phyloP scores from a whole-genome alignment of 1,139 yeast genomes.

The Nakaseomyces kungkrabaensis region DNA sequence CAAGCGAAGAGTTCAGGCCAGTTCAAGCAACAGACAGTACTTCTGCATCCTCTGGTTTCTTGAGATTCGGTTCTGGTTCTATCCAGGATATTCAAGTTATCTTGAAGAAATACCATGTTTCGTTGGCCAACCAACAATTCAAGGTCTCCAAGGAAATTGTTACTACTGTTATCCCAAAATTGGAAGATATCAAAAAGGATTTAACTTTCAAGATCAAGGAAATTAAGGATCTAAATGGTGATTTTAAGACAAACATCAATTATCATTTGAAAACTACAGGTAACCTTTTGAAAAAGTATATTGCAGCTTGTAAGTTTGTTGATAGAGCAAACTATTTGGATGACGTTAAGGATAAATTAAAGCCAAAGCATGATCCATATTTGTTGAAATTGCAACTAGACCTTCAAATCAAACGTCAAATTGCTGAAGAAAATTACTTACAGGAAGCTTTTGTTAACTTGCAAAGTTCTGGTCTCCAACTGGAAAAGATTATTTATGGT shows the following conservation, averaged over 20 bases:
- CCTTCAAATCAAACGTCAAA: constrained; percentile 56
- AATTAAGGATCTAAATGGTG: constrained; percentile 28
- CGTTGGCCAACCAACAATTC: constrained; percentile 36
- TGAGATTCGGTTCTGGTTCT: constrained; percentile 42
- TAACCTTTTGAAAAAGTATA: constrained; percentile 37
- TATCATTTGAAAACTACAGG: constrained; percentile 34
- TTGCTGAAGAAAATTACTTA: constrained; percentile 58
- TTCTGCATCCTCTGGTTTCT: constrained; percentile 37
- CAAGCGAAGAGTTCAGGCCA: constrained; percentile 3
- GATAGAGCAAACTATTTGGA: constrained; percentile 33
- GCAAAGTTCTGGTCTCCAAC: constrained; percentile 60
- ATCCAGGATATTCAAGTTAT: constrained; percentile 41
- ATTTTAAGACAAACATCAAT: constrained; percentile 30
- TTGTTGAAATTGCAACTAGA: constrained; percentile 54
- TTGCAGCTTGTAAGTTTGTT: constrained; percentile 31
- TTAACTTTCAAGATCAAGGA: constrained; percentile 57
- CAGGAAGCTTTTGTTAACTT: constrained; percentile 63
- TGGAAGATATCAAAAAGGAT: constrained; percentile 62
- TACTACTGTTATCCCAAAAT: constrained; percentile 50
- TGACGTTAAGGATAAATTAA: constrained; percentile 14
- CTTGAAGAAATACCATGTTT: constrained; percentile 38
- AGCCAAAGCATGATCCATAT: constrained; percentile 51
- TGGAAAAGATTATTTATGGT: constrained; percentile 57
- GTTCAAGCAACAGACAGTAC: constrained; percentile 11
- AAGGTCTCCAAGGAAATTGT: constrained; percentile 49